Conservation (phyloP, 225 moss, liverwort and hornwort genomes). For the Thuidium tamariscinum region DNA sequence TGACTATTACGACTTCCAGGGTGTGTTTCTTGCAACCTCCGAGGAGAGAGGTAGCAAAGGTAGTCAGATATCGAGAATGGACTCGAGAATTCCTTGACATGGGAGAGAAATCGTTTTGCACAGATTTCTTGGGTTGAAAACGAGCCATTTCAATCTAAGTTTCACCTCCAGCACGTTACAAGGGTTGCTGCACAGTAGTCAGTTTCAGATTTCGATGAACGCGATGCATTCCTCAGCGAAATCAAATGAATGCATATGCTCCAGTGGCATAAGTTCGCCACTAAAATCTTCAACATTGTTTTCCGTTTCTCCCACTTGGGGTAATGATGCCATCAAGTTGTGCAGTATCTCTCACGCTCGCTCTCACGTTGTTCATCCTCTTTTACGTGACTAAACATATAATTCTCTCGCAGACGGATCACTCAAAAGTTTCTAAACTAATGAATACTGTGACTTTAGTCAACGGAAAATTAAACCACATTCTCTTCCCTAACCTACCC, state of each 20-base stretch:
- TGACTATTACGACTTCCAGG: no score
- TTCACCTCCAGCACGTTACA: background rate
- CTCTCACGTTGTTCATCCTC: background rate
- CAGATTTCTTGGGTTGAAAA: no score
- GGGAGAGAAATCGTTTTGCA: no score
- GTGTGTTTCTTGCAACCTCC: no score
- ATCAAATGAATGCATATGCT: background rate
- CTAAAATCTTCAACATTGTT: background rate
- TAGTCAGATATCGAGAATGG: no score
- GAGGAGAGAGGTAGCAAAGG: no score
- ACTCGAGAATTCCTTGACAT: no score
- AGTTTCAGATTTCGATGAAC: background rate
- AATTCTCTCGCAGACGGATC: background rate
- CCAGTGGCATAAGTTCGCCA: background rate
- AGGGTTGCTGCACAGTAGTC: background rate
- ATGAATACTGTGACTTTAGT: background rate
- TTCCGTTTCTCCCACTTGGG: no score
- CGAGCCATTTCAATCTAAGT: background rate
- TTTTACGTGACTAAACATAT: background rate
- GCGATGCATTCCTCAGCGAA: background rate
- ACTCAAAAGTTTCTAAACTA: background rate
- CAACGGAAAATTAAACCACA: background rate
- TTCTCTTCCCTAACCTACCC: background rate
- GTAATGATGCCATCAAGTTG: background rate
- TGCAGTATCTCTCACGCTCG: background rate